Base-by-base conservation (phyloP, 768 basidiomycete genomes). In the Leucocoprinus birnbaumii region DNA sequence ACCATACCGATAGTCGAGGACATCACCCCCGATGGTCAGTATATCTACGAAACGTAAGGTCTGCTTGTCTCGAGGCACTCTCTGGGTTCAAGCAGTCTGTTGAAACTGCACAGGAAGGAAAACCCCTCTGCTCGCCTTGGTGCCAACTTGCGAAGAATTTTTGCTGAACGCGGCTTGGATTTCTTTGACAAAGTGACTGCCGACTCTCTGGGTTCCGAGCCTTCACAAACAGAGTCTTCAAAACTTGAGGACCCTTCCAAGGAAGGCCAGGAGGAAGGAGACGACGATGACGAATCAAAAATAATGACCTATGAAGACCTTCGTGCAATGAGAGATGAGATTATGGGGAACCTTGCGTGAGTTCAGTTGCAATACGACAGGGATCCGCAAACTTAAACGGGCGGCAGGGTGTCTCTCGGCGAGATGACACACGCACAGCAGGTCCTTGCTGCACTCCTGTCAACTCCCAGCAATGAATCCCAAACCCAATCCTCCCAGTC, bases 371-470 rank as follows among this genome's bases (percentile, higher is more conserved):
- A 16, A 21, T 22, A 41, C 44, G 45, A 21, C 21, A 40, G 26
- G 48, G 51, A 48, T 60, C n/a, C n/a, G n/a, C n/a, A n/a, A 53
- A 63, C 58, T n/a, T n/a, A n/a, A 50, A 25, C 50, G 52, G 31
- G 5, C 31, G 37, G 38, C 46, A 91, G 89, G 59, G 80, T 85
- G 57, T 88, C 90, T 24, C 70, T 85, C 45, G 89, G 89, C 53
- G 91, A 94, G 68, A 87, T 93, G 80, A 78, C 81, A 6, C 84
- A 86, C 53, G 89, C 89, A 9, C 80, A 79, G 59, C 88, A 91
- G 58, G 73, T 94, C 21, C 70, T 94, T 25, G 72, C 77, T 21
- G 73, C 83, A 24, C 70, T 92, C 13, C 69, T 91, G 13, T 69
- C 77, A 26, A 70, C 73, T 13, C 51, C 55, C 50, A 35, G 38